phyloP scores from a whole-genome alignment of 2,329 filamentous ascomycete genomes.

The Calonectria montana region DNA sequence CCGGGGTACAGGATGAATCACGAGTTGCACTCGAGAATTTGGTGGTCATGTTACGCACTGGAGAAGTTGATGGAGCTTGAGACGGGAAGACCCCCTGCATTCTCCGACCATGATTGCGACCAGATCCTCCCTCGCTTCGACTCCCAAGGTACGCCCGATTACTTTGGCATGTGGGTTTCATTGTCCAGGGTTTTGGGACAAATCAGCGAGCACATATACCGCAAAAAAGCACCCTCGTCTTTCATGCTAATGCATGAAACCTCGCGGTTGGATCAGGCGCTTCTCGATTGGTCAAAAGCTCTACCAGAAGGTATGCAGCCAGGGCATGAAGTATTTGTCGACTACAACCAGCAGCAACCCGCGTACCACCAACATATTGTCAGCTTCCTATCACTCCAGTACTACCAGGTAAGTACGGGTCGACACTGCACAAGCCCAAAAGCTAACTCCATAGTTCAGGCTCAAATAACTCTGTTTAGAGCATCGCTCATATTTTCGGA shows the following conservation, averaged over 20 bases:
- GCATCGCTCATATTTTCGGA: slow-evolving; percentile 36
- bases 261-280: slow-evolving; percentile 27
- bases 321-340: slow-evolving; percentile 24
- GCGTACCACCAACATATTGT: slow-evolving; percentile 22
- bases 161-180: slow-evolving; percentile 32
- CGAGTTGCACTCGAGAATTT: slow-evolving; percentile 27
- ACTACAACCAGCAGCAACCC: background rate
- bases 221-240: slow-evolving; percentile 25
- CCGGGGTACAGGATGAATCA: slow-evolving; percentile 21
- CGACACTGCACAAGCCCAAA: background rate
- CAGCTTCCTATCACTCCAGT: slow-evolving; percentile 32
- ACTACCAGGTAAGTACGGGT: slow-evolving; percentile 25
- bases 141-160: slow-evolving; percentile 19
- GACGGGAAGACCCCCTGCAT: slow-evolving; percentile 33
- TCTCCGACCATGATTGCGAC: slow-evolving; percentile 34
- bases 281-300: slow-evolving; percentile 32
- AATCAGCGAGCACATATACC: slow-evolving; percentile 37
- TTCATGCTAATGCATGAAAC: slow-evolving; percentile 28
- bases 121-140: slow-evolving; percentile 16
- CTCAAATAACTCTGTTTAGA: slow-evolving; percentile 33
- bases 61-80: slow-evolving; percentile 38
- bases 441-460: slow-evolving; percentile 15
- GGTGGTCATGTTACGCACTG: slow-evolving; percentile 36
- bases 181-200: slow-evolving; percentile 28
- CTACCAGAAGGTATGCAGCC: slow-evolving; percentile 22